Base-by-base conservation (phyloP, 2,329 filamentous ascomycete genomes). In the Aspergillus candidus region DNA sequence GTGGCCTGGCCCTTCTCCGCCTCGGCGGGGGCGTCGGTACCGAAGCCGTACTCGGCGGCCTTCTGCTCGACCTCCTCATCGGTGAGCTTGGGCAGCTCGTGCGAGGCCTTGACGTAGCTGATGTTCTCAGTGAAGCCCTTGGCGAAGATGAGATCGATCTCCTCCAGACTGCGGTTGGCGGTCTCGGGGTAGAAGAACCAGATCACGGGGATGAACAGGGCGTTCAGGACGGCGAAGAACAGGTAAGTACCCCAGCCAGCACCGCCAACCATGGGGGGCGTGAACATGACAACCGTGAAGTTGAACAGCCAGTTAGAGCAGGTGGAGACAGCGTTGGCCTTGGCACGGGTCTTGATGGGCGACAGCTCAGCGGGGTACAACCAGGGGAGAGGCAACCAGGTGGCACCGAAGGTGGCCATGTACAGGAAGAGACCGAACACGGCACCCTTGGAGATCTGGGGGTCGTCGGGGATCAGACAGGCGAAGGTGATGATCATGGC, bases 391-490 rank as follows among this genome's bases (percentile, higher is more conserved):
- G 80, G 79, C 6, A 83, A 60, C 74, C 79, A 83, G 1, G 78
- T 80, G 0, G 80, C 80, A 30, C 81, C 82, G 50, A 84, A 85
- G 43, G 80, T 81, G 4, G 80, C 79, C 55, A 85, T 85, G 64
- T 84, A 86, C 3, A 80, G 74, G 66, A 86, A 86, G 11, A 86
- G 66, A 44, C 81, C 82, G 3, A 83, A 80, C 8, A 75, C 63
- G 4, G 66, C 65, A 35, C 67, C 66, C 53, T 68, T 67, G 32
- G 65, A 52, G 3, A 55, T 49, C 3, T 50, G 35, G 2, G 44
- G 12, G 3, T 50, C 44, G 6, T 48, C 55, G 3, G 63, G 63
- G 34, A 68, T 69, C 44, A 70, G 39, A 32, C 66, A 70, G 32
- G 38, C 62, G 37, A 70, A 68, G 14, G 63, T 65, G 38, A 70